These are phyloP conservation scores for Microdochium trichocladiopsis DNA, from an alignment of 2,329 filamentous ascomycete genomes.

Conservation along the genomic window DNA sequence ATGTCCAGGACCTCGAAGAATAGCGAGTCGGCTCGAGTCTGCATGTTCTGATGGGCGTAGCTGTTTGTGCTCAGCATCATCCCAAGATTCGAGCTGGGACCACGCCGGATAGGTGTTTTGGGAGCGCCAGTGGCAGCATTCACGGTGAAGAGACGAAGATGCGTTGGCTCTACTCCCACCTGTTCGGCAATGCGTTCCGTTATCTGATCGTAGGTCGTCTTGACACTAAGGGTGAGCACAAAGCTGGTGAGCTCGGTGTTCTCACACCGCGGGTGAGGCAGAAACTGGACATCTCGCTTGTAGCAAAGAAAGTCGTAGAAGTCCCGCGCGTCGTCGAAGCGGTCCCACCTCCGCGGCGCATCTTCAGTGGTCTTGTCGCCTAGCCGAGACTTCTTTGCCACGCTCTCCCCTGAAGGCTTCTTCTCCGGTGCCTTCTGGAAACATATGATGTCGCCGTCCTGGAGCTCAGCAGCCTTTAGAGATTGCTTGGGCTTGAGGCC, in stretches of 20 bases:
- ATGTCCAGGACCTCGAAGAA: slow-evolving; percentile 95
- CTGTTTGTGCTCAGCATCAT: slow-evolving; percentile 74
- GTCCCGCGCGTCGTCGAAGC: slow-evolving; percentile 64
- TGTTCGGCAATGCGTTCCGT: slow-evolving; percentile 75
- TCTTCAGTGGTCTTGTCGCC: slow-evolving; percentile 31
- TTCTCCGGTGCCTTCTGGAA: slow-evolving; percentile 65
- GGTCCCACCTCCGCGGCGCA: slow-evolving; percentile 35
- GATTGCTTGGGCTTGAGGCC: slow-evolving; percentile 86
- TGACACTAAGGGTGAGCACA: slow-evolving; percentile 72
- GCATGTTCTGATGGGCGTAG: slow-evolving; percentile 61
- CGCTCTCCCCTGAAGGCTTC: slow-evolving; percentile 30
- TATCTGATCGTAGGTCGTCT: slow-evolving; percentile 84
- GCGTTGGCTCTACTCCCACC: slow-evolving; percentile 71
- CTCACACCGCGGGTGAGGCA: slow-evolving; percentile 56
- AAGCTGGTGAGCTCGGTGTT: slow-evolving; percentile 59
- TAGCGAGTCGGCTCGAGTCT: slow-evolving; percentile 68
- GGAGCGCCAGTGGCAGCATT: slow-evolving; percentile 70
- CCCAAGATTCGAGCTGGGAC: slow-evolving; percentile 62
- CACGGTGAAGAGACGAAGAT: slow-evolving; percentile 87
- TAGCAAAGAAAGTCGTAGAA: slow-evolving; percentile 94
- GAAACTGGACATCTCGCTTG: slow-evolving; percentile 72
- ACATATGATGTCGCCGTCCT: slow-evolving; percentile 94
- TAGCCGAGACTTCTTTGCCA: slow-evolving; percentile 29
- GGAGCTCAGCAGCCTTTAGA: slow-evolving; percentile 84
- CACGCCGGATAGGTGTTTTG: slow-evolving; percentile 69